Evolutionary conservation across 306 rosid species (phyloP).

Genomic region (Quercus engelmannii): DNA sequence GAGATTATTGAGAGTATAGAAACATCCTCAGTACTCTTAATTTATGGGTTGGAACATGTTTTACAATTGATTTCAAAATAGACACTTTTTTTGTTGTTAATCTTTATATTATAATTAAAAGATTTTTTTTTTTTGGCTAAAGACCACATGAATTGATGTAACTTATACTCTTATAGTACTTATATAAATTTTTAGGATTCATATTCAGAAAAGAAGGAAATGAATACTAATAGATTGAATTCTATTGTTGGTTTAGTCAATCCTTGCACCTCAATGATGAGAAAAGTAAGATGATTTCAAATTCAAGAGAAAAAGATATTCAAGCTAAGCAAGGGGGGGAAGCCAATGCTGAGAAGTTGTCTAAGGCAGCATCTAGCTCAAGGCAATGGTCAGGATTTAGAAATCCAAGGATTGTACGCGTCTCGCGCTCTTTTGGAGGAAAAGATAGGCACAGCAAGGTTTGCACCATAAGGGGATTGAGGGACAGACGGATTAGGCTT

Average conservation of each 20-base stretch:
- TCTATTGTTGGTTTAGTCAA: constrained; percentile 3
- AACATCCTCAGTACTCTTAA: background rate
- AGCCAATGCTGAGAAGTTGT: constrained; percentile 5
- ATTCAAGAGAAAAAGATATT: constrained; percentile 47
- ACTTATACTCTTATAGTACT: background rate
- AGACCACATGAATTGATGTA: background rate
- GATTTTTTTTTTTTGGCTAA: background rate
- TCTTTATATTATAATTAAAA: background rate
- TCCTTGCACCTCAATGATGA: constrained; percentile 10
- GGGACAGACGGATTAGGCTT: constrained; percentile 79
- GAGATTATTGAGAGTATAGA: background rate
- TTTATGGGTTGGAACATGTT: too few species aligned
- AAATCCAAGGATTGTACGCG: constrained; percentile 84
- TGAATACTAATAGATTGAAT: background rate
- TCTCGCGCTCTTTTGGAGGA: constrained; percentile 80
- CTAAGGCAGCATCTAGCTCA: constrained; percentile 36
- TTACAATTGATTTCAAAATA: background rate
- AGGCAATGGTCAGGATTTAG: constrained; percentile 73
- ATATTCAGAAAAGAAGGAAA: background rate
- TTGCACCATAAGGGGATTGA: constrained; percentile 72
- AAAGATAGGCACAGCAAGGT: constrained; percentile 98
- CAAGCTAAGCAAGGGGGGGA: constrained; percentile 43
- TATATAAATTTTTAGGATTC: background rate
- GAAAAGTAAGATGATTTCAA: constrained; percentile 38
- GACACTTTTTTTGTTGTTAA: background rate